phyloP scores from a whole-genome alignment of 2,329 filamentous ascomycete genomes.

The Sordariomycetes sp. region DNA sequence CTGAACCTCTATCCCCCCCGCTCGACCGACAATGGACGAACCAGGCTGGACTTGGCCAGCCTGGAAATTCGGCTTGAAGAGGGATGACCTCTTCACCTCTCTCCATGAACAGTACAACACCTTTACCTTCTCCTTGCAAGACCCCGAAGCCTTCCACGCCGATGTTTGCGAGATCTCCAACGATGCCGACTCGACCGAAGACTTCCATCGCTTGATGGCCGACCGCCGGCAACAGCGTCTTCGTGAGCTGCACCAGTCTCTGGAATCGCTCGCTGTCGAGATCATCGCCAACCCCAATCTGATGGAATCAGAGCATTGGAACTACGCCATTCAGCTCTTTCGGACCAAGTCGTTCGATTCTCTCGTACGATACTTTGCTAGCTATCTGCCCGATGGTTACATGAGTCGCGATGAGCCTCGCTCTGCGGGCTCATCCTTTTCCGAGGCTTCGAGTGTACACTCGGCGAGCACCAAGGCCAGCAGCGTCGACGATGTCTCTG shows the following conservation, averaged over 20 bases:
- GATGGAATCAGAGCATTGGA: constrained; percentile 51
- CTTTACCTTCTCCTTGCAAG: constrained; percentile 43
- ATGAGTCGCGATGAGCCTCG: constrained; percentile 28
- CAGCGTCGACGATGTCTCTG: constrained; percentile 23
- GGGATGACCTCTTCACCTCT: constrained; percentile 46
- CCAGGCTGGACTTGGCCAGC: constrained; percentile 44
- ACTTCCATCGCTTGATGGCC: constrained; percentile 46
- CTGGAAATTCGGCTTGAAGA: constrained; percentile 56
- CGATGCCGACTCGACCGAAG: constrained; percentile 36
- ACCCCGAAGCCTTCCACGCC: constrained; percentile 52
- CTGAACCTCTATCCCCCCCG: constrained; percentile 8
- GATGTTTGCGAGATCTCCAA: constrained; percentile 51
- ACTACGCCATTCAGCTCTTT: constrained; percentile 48
- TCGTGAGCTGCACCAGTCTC: constrained; percentile 43
- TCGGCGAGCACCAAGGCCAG: constrained; percentile 26
- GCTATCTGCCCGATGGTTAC: constrained; percentile 45
- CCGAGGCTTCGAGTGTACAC: constrained; percentile 26
- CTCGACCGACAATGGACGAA: constrained; percentile 40
- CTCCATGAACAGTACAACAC: constrained; percentile 54
- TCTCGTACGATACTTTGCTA: constrained; percentile 50
- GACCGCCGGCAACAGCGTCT: constrained; percentile 44
- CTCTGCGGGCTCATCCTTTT: constrained; percentile 25
- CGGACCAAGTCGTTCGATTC: constrained; percentile 50
- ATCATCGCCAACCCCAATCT: constrained; percentile 51
- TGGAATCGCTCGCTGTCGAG: constrained; percentile 49